Evolutionary conservation across 176 grass and related monocot species (phyloP).

Genomic region (Oryza officinalis): DNA sequence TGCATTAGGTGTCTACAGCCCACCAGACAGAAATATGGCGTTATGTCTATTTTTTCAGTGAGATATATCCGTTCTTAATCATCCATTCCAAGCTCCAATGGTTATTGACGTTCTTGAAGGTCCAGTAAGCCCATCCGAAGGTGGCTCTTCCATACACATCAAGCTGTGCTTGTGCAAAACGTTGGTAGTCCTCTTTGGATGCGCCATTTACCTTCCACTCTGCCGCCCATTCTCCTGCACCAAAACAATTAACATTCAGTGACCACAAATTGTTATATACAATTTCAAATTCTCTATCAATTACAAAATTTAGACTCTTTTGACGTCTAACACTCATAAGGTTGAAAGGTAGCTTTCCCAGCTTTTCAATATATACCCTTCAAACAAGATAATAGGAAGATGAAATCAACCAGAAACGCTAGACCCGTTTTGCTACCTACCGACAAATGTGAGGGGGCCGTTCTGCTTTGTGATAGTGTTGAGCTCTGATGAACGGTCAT

Average conservation of each 20-base stretch:
- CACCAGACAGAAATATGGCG: no score
- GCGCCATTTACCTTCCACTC: conserved; percentile 33
- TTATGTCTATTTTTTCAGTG: neutral
- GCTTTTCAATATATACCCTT: no score
- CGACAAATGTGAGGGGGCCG: conserved; percentile 39
- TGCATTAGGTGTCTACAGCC: no score
- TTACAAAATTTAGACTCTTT: neutral
- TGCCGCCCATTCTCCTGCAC: conserved; percentile 54
- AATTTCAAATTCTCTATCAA: no score
- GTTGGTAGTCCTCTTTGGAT: conserved; percentile 31
- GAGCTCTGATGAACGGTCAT: conserved; percentile 37
- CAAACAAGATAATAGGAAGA: no score
- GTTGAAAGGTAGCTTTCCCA: no score
- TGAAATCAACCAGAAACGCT: no score
- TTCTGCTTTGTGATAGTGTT: conserved; percentile 27
- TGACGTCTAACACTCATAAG: no score
- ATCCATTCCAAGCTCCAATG: conserved; percentile 83
- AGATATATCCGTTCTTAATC: conserved; percentile 67
- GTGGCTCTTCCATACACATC: conserved; percentile 49
- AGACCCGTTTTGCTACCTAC: neutral
- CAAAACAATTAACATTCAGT: neutral
- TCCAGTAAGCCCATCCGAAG: conserved; percentile 85
- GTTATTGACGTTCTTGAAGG: conserved; percentile 45
- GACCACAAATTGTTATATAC: no score
- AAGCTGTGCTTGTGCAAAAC: conserved; percentile 46